Base-by-base conservation (phyloP, 805 yeast genomes). In the Sugiyamaella marilandica region DNA sequence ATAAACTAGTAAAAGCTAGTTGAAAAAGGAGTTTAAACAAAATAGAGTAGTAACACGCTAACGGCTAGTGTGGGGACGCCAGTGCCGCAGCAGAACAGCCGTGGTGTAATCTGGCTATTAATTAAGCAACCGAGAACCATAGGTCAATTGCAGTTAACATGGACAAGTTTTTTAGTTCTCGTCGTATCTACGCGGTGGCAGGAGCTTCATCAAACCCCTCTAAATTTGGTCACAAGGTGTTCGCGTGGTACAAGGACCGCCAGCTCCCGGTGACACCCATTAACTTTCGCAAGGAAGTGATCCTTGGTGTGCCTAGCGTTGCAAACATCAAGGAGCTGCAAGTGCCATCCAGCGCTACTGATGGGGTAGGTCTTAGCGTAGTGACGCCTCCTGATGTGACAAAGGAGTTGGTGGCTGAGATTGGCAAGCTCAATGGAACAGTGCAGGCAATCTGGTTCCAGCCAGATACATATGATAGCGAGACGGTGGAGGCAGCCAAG, bases 371-470 rank as follows among this genome's bases (percentile, higher is more conserved):
- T 80, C 24, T 79, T 84, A 55, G 66, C 85, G 83, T 88, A 41
- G 80, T 87, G 49, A 87, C 95, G 0, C 91, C 95, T 1, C 94
- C 95, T 1, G 62, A 64, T 0, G 76, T 83, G 2, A 79, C 89
- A 1, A 70, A 75, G 14, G 65, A 74, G 5, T 64, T 75, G 0
- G 62, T 83, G 35, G 66, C 72, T 10, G 73, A 73, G 13, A 67
- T 79, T 53, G 60, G 66, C 31, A 49, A 62, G 13, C 50, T 62
- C 5, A 62, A 63, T 9, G 58, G 56, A 2, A 52, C 68, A 0
- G 69, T 85, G 13, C 77, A 77, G 59, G 81, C 84, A 0, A 70
- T 86, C 13, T 88, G 95, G 95, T 82, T 85, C 59, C 95, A 87
- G 63, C 95, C 95, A 0, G 95, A 95, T 0, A 78, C 89, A 19